Evolutionary conservation across 164 flowering plant genomes (phyloP), one percentile per base, ranked within the genome.

Genomic region (Brasenia schreberi): DNA sequence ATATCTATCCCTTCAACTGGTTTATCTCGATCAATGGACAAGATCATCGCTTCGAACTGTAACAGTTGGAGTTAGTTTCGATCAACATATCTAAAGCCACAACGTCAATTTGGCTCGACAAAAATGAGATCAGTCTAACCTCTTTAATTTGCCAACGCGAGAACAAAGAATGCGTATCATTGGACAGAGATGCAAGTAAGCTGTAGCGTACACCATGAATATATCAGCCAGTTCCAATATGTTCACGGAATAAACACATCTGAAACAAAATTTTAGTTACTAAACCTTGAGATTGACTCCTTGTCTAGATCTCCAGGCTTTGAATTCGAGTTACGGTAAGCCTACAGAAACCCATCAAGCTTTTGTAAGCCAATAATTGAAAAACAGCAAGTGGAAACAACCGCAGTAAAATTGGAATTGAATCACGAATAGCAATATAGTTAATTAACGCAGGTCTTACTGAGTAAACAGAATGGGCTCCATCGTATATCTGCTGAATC

Each of bases 31-130:
- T 66, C 65, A 42, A 39, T 43, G 74, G 67, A 72, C 4, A 59
- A 65, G 11, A 79, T 59, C 81, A 84, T 81, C 64, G 67, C 76
- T 70, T 83, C 87, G 17, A 87, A 64, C 98, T 88, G 87, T 66
- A 23, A 23, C 72, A 59, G 44, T 71, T 45, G 11, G 53, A 7
- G 53, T 2, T 2, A 23, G 27, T 1, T 45, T 45, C 7, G 53
- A 45, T 6, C 12, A 44, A n/a, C 6, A 12, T 45, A 45, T 45
- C 3, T 45, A 45, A 45, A 45, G 12, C 53, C 12, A 45, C 53
- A 23, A 23, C 27, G 12, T 45, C 53, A 45, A 45, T 45, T 45
- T 45, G 11, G 12, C 12, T 45, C 12, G 12, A 45, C 12, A 12
- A 45, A 45, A 45, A 7, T 45, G 11, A 45, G 4, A 45, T 4